phyloP scores from a whole-genome alignment of 2,329 filamentous ascomycete species.

The Microcyclospora tardicrescens region DNA sequence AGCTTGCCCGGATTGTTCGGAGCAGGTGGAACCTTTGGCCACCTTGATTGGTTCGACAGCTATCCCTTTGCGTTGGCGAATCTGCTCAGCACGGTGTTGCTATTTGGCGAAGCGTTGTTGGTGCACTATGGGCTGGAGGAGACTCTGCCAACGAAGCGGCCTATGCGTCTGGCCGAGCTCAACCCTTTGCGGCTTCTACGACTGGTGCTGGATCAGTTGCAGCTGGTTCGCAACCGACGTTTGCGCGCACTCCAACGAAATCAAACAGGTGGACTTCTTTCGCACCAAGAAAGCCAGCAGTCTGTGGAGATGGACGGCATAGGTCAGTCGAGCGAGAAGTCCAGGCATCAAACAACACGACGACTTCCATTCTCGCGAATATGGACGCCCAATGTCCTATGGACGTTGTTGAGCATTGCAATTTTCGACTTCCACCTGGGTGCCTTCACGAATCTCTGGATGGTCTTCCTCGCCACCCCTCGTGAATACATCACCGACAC shows the following conservation, averaged over 20 bases:
- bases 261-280: slow-evolving; percentile 18
- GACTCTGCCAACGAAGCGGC: slow-evolving; percentile 24
- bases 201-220: slow-evolving; percentile 8
- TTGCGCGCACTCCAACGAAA: slow-evolving; percentile 16
- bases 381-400: slow-evolving; percentile 42
- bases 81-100: slow-evolving; percentile 44
- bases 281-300: slow-evolving; percentile 12
- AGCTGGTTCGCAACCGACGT: slow-evolving; percentile 15
- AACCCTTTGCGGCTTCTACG: slow-evolving; percentile 13
- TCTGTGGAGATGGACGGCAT: slow-evolving; percentile 25
- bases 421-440: slow-evolving; percentile 63
- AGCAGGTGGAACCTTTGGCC: slow-evolving; percentile 40
- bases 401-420: slow-evolving; percentile 49
- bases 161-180: slow-evolving; percentile 12
- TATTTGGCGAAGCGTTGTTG: slow-evolving; percentile 39
- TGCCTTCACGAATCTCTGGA: slow-evolving; percentile 64
- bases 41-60: slow-evolving; percentile 43
- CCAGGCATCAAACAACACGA: slow-evolving; percentile 22
- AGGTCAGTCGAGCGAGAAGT: slow-evolving; percentile 17
- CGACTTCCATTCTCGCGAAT: slow-evolving; percentile 37
- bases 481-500: slow-evolving; percentile 33
- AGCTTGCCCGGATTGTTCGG: slow-evolving; percentile 47
- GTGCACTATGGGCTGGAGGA: slow-evolving; percentile 51
- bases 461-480: slow-evolving; percentile 63
- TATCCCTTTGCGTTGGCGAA: slow-evolving; percentile 55